Base-by-base conservation (phyloP, 2,329 filamentous ascomycete genomes). In the Ramularia collo-cygni region DNA sequence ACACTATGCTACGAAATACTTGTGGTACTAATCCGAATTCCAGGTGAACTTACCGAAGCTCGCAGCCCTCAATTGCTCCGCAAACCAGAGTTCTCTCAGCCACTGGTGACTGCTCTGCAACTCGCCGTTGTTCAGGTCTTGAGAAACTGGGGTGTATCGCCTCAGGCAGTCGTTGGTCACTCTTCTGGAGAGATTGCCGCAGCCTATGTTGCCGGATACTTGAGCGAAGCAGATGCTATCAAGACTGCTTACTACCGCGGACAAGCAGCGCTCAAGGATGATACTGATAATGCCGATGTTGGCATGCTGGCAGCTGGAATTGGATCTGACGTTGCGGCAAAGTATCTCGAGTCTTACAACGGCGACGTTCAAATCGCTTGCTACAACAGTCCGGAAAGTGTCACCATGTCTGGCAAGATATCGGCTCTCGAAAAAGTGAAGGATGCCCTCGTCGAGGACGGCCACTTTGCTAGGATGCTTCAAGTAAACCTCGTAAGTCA, bases 41-140 rank as follows among this genome's bases (percentile, higher is more conserved):
- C 13, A 16, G 6, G 24, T 44, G 35, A 46, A 18, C 21, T 24
- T 24, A 32, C 40, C 7, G 29, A 21, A 15, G 33, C 40, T n/a
- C 21, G 28, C 9, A 28, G 30, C 6, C 14, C 26, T 41, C 43
- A 27, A 4, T n/a, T 28, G 10, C 26, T 53, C 15, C 47, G 55
- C 15, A 10, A 13, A 10, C 48, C 61, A 2, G 53, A 53, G 17
- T 50, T 74, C 17, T 64, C 68, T 0, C 74, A 77, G 46, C 70
- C 74, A 0, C 50, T 75, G 1, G 75, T 68, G 37, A 76, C 73
- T 0, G 72, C 72, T 0, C 24, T 78, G 1, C 75, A 78, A 46
- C 60, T 78, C 1, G 72, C 61, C 0, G 48, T 74, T 1, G 57
- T 69, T 0, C 59, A 70, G 12, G 47, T 65, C 1, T 57, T 72